Conservation (phyloP, 208 protist genomes). For the Trypanosoma boissoni region DNA sequence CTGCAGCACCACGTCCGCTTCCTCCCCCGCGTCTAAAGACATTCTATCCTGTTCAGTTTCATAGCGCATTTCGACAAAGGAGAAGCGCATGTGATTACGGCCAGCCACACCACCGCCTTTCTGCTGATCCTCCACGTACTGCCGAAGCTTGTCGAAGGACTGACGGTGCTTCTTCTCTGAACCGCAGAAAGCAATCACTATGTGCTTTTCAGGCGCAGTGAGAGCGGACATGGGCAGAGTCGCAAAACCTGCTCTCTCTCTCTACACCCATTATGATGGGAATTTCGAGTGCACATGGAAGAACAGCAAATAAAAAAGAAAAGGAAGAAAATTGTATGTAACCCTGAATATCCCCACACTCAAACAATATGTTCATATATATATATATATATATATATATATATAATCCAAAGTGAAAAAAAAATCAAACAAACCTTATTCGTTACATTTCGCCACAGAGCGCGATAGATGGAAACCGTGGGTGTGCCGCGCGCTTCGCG, state of each 20-base stretch:
- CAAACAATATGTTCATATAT: too few species aligned
- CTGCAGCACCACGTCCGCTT: conserved; percentile 76
- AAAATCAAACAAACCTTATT: neutral
- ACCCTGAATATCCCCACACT: too few species aligned
- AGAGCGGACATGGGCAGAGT: neutral
- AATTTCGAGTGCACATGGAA: too few species aligned
- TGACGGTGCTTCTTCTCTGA: conserved; percentile 73
- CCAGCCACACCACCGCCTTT: conserved; percentile 3
- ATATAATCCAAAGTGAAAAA: neutral
- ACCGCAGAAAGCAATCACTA: conserved; percentile 59
- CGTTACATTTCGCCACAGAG: conserved; percentile 32
- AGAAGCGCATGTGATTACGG: conserved; percentile 25
- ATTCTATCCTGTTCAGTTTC: conserved; percentile 34
- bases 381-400: neutral
- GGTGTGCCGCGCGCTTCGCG: conserved; percentile 4
- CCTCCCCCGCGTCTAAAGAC: conserved; percentile 8
- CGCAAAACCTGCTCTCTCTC: neutral
- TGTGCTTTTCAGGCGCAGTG: neutral
- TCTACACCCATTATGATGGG: too few species aligned
- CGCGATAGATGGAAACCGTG: conserved; percentile 20
- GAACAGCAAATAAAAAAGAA: too few species aligned
- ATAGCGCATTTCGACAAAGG: conserved; percentile 60
- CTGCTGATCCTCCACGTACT: conserved; percentile 33
- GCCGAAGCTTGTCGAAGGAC: conserved; percentile 62
- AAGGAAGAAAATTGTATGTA: too few species aligned